These are phyloP conservation scores for Globisporangium emineosum DNA, from an alignment of 352 stramenopile species.

Conservation along the genomic window DNA sequence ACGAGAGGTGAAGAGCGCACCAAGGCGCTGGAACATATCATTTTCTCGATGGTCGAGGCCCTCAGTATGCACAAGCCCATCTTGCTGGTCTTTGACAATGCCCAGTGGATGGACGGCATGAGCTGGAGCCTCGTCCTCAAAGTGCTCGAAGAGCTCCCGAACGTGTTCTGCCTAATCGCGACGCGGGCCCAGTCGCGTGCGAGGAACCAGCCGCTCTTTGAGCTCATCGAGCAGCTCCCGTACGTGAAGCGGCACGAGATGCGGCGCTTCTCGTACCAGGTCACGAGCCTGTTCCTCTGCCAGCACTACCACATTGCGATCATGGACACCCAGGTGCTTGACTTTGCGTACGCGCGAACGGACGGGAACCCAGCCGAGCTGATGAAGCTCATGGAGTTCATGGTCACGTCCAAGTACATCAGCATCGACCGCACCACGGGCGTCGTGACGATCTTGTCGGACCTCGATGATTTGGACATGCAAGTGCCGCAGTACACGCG, in stretches of 20 bases:
- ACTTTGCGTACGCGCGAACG: slow-evolving; percentile 66
- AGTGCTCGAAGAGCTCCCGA: slow-evolving; percentile 52
- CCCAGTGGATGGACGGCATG: slow-evolving; percentile 70
- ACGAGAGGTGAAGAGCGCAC: slow-evolving; percentile 36
- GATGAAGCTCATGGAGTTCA: slow-evolving; percentile 65
- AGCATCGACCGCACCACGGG: slow-evolving; percentile 41
- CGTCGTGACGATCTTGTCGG: slow-evolving; percentile 60
- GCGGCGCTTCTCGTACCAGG: slow-evolving; percentile 54
- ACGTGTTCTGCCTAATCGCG: slow-evolving; percentile 54
- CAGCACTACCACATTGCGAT: slow-evolving; percentile 79
- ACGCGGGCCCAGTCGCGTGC: slow-evolving; percentile 35
- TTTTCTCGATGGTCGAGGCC: slow-evolving; percentile 54
- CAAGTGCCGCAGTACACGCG: slow-evolving; percentile 69
- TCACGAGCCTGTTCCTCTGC: slow-evolving; percentile 70
- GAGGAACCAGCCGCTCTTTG: slow-evolving; percentile 35
- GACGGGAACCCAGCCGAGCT: slow-evolving; percentile 66
- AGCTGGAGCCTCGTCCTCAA: slow-evolving; percentile 61
- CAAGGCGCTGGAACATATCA: slow-evolving; percentile 47
- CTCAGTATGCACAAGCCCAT: slow-evolving; percentile 56
- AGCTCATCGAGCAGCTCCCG: slow-evolving; percentile 34
- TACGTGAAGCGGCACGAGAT: slow-evolving; percentile 51
- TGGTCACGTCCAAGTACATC: slow-evolving; percentile 69
- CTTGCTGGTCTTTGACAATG: slow-evolving; percentile 69
- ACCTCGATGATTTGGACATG: slow-evolving; percentile 76
- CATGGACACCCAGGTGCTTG: slow-evolving; percentile 75